phyloP scores from a whole-genome alignment of 2,329 filamentous ascomycete species.

The Nemania bipapillata region DNA sequence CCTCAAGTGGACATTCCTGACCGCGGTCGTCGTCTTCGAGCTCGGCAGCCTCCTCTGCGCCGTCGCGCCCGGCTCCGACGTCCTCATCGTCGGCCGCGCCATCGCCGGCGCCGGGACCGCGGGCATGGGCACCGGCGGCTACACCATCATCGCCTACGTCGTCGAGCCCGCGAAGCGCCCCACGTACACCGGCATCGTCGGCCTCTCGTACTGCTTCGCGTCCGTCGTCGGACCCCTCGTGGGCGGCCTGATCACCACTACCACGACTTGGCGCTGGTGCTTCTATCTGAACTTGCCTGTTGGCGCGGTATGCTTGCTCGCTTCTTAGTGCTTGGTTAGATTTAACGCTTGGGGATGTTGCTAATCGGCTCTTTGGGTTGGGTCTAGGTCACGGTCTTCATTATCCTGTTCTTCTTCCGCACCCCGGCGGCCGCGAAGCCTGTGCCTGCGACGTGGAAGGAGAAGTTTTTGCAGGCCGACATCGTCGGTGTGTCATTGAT shows the following conservation, averaged over 20 bases:
- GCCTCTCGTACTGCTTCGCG: neutral
- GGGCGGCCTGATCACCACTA: slow-evolving; percentile 45
- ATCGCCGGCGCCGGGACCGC: slow-evolving; percentile 53
- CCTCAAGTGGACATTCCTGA: slow-evolving; percentile 49
- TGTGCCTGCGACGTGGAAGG: slow-evolving; percentile 16
- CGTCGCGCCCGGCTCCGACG: neutral
- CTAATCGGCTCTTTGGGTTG: slow-evolving; percentile 50
- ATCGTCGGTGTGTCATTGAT: slow-evolving; percentile 48
- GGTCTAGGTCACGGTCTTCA: neutral
- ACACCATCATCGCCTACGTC: slow-evolving; percentile 47
- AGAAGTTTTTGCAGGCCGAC: slow-evolving; percentile 41
- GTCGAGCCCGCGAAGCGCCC: neutral
- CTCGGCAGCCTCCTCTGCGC: slow-evolving; percentile 52
- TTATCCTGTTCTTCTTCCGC: slow-evolving; percentile 8
- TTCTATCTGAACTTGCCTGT: slow-evolving; percentile 14
- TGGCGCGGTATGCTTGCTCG: neutral
- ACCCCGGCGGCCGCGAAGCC: neutral
- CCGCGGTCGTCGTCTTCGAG: slow-evolving; percentile 51
- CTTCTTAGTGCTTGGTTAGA: no score
- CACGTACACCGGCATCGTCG: neutral
- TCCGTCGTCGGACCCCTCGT: slow-evolving; percentile 10
- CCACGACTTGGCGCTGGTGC: slow-evolving; percentile 48
- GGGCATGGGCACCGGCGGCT: slow-evolving; percentile 52
- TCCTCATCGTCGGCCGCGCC: slow-evolving; percentile 53
- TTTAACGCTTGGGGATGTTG: neutral